These are phyloP conservation scores for Hapsidospora chrysogenum DNA, from an alignment of 495 filamentous ascomycete species.

Conservation along the genomic window DNA sequence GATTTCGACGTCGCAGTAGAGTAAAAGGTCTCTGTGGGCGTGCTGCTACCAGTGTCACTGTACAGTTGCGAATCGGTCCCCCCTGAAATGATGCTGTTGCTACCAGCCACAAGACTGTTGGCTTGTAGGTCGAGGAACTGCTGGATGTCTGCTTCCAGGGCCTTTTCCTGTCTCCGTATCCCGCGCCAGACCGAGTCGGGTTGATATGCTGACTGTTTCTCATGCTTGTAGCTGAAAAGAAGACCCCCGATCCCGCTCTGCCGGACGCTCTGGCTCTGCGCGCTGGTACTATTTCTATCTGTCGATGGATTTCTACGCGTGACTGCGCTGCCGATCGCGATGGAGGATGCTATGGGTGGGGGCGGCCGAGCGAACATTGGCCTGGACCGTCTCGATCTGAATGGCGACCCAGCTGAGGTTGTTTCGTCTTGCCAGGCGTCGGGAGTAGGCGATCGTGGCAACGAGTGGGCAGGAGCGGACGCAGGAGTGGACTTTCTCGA, in stretches of 20 bases:
- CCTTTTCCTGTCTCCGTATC: slow-evolving; percentile 29
- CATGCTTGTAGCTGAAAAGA: no score
- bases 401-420: background rate
- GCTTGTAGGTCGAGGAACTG: slow-evolving; percentile 71
- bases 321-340: background rate
- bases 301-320: no score
- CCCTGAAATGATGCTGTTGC: background rate
- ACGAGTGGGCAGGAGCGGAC: background rate
- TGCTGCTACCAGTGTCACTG: slow-evolving; percentile 19
- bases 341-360: slow-evolving; percentile 3
- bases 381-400: background rate
- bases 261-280: no score
- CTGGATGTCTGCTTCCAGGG: slow-evolving; percentile 65
- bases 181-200: slow-evolving; percentile 18
- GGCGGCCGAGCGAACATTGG: slow-evolving; percentile 3
- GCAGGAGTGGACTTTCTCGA: no score
- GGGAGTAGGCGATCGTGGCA: background rate
- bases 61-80: no score
- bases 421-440: background rate
- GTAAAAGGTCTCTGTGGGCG: slow-evolving; percentile 13
- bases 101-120: slow-evolving; percentile 37
- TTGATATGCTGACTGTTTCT: slow-evolving; percentile 1
- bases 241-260: no score
- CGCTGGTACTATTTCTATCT: no score
- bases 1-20: slow-evolving; percentile 1